Conservation (phyloP, 768 basidiomycete genomes). For the Macrolepiota albuminosa region DNA sequence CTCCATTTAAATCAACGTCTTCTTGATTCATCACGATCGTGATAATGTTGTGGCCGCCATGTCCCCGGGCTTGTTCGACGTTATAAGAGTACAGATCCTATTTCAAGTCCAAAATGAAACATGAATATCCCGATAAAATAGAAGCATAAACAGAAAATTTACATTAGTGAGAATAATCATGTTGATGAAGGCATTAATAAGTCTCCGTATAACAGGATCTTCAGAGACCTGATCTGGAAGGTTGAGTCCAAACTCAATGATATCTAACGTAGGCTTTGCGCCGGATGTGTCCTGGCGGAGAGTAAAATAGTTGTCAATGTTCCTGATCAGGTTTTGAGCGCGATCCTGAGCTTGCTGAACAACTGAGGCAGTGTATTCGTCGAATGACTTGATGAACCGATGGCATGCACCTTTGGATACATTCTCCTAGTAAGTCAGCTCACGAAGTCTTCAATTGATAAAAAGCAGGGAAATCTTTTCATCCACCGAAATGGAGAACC, state of each 20-base stretch:
- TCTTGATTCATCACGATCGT: too few relatives aligned
- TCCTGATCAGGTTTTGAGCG: neutral
- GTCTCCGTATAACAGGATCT: neutral
- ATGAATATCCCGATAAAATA: too few relatives aligned
- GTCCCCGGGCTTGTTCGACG: too few relatives aligned
- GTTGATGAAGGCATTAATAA: neutral
- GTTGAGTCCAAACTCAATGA: neutral
- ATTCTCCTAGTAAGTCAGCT: too few relatives aligned
- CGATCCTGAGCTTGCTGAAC: neutral
- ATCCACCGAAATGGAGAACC: too few relatives aligned
- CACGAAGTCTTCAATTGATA: neutral
- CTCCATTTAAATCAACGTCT: too few relatives aligned
- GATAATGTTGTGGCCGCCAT: too few relatives aligned
- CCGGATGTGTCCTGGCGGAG: neutral
- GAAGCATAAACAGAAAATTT: neutral
- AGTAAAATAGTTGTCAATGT: neutral
- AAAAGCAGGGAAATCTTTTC: too few relatives aligned
- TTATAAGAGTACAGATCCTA: neutral
- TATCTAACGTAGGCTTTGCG: neutral
- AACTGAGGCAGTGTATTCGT: neutral
- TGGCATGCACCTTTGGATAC: neutral
- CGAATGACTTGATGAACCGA: neutral
- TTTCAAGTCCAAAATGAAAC: neutral
- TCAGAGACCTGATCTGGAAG: neutral
- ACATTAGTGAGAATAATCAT: neutral